phyloP scores from a whole-genome alignment of 768 basidiomycete genomes.

The Lactifluus subvellereus region DNA sequence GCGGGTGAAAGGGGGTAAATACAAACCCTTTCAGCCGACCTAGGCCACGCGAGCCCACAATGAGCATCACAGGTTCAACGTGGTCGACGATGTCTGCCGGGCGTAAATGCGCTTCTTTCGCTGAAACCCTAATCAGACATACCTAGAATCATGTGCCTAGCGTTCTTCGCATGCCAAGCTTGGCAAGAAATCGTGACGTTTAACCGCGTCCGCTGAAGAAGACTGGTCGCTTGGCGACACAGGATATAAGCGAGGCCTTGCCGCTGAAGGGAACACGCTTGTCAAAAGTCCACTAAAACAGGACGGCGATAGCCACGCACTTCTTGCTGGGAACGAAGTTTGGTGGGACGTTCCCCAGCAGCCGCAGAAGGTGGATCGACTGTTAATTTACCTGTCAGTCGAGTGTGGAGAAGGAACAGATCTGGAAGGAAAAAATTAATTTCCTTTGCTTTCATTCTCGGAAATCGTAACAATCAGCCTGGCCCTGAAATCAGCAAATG shows the following conservation, averaged over 20 bases:
- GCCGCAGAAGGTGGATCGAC: conserved; percentile 69
- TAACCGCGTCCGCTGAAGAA: conserved; percentile 85
- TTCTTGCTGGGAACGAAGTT: conserved; percentile 88
- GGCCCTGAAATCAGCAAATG: conserved; percentile 10
- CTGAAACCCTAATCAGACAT: not conserved
- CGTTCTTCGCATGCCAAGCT: conserved; percentile 96
- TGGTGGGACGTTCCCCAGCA: conserved; percentile 66
- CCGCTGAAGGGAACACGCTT: conserved; percentile 43
- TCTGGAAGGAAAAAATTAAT: conserved; percentile 27
- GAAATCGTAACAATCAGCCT: conserved; percentile 84
- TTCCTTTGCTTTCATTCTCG: conserved; percentile 89
- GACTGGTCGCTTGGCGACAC: conserved; percentile 78
- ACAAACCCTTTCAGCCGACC: conserved; percentile 81
- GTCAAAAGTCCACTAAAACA: conserved; percentile 8
- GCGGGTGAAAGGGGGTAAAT: not conserved
- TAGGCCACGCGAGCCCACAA: conserved; percentile 91
- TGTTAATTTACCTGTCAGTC: conserved; percentile 26
- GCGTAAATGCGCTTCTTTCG: not conserved
- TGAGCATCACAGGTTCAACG: conserved; percentile 83
- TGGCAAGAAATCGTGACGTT: conserved; percentile 88
- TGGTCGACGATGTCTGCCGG: conserved; percentile 74
- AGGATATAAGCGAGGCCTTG: conserved; percentile 87
- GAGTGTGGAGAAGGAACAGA: not conserved
- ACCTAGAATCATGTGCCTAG: conserved; percentile 83
- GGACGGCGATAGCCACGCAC: conserved; percentile 36